A percentile compares a stretch with the other conserved stretches of the same genome.
These are phyloP conservation scores for Lepiota brunneoincarnata DNA, from an alignment of 768 basidiomycete species.

Conservation along the genomic window DNA sequence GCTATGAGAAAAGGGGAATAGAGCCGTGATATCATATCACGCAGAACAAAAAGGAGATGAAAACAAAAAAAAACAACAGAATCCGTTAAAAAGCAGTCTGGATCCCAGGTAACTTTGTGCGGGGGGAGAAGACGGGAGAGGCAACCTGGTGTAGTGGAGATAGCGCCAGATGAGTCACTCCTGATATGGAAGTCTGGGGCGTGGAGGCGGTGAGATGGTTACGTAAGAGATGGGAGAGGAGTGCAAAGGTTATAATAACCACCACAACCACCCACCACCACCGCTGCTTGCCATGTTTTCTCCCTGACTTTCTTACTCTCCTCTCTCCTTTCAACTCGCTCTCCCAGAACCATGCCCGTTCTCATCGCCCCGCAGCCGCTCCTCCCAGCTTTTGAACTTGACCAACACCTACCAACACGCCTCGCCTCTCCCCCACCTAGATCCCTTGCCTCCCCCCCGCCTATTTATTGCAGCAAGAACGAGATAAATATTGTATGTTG, in stretches of 20 bases:
- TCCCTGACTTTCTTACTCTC: slow-evolving; percentile 23
- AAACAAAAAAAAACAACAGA: no score
- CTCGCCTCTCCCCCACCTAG: slow-evolving; percentile 2
- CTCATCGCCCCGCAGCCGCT: slow-evolving; percentile 21
- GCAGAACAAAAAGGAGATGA: no score
- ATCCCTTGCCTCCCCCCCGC: slow-evolving; percentile 7
- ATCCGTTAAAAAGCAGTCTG: no score
- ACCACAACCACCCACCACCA: slow-evolving; percentile 6
- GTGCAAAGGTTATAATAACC: not conserved
- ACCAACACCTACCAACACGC: slow-evolving; percentile 10
- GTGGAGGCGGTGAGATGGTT: slow-evolving; percentile 1
- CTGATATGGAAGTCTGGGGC: not conserved
- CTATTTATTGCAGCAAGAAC: not conserved
- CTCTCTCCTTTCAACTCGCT: slow-evolving; percentile 19
- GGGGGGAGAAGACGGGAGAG: not conserved
- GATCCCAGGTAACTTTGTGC: no score
- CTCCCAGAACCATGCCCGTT: slow-evolving; percentile 18
- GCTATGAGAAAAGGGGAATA: no score
- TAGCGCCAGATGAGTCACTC: not conserved
- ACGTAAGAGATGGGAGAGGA: slow-evolving; percentile 8
- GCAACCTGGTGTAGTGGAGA: not conserved
- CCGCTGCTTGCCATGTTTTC: slow-evolving; percentile 42
- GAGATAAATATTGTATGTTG: slow-evolving; percentile 1
- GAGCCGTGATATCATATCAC: not conserved
- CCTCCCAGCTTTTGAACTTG: slow-evolving; percentile 11